phyloP scores from a whole-genome alignment of 2,329 filamentous ascomycete species.

The Sporothrix euskadiensis region DNA sequence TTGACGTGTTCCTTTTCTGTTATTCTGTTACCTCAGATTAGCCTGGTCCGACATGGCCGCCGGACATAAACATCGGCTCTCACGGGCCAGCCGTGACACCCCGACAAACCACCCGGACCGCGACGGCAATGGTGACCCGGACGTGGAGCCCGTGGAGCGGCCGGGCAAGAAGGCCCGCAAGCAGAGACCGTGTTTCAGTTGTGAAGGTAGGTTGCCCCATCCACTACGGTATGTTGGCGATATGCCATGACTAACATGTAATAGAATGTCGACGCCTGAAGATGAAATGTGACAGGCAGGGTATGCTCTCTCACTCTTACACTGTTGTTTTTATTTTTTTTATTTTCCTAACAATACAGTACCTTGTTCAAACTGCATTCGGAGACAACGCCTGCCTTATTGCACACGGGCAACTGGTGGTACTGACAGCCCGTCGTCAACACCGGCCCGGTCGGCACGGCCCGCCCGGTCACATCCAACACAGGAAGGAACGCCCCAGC shows the following conservation, averaged over 20 bases:
- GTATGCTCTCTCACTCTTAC: background rate
- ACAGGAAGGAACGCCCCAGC: background rate
- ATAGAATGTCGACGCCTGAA: conserved; percentile 23
- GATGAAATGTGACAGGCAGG: conserved; percentile 22
- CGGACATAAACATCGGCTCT: conserved; percentile 5
- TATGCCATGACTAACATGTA: background rate
- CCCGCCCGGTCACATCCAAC: background rate
- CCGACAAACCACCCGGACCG: background rate
- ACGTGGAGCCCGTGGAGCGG: background rate
- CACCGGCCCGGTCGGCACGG: background rate
- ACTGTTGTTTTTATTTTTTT: background rate
- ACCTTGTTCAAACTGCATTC: conserved; percentile 19
- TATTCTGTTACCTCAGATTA: background rate
- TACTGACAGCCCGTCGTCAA: background rate
- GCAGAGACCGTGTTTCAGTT: conserved; percentile 25
- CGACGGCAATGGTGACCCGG: background rate
- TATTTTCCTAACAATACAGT: background rate
- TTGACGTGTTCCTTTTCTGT: background rate
- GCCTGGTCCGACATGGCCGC: background rate
- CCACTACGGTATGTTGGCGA: background rate
- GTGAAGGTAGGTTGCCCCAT: background rate
- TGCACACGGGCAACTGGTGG: background rate
- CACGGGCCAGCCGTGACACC: background rate
- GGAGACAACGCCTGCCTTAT: background rate
- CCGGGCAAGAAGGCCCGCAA: conserved; percentile 24